Base-by-base conservation (phyloP, 345 rosid species). In the Raphanus sativus region DNA sequence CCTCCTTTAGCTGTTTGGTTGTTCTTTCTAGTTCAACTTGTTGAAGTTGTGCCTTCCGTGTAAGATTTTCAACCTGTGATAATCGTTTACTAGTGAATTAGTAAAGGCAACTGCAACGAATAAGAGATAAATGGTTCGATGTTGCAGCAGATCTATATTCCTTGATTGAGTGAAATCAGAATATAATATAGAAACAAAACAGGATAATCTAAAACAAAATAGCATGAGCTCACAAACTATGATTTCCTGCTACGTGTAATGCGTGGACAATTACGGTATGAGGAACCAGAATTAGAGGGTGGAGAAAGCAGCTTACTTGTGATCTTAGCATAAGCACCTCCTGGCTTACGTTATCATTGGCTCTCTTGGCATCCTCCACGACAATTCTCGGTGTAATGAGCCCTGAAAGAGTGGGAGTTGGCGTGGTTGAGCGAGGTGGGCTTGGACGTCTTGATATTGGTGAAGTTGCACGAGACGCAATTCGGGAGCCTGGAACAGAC, bases 401-500 rank as follows among this genome's bases (percentile, higher is more conserved):
- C 77, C 99, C 99, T 5, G 89, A 91, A 56, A 96, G 86, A 59
- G 97, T 96, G 50, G 99, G 98, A 29, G 97, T 93, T 45, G 99
- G 99, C 8, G 99, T 96, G 60, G 99, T 93, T 77, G 99, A 93
- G 67, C 99, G 96, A 69, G 98, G 98, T 67, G 98, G 99, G 77
- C 96, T 96, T 28, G 93, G 86, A 36, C 96, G 90, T 81, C 99
- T 90, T 63, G 93, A 93, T 85, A 93, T 88, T 62, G 99, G 99
- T 17, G 99, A 96, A 73, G 97, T 91, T 85, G 97, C 99, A 75
- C 99, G 91, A 67, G 99, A 95, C 42, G 85, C 94, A 81, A 95
- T 95, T 87, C 99, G 84, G 15, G 99, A 96, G 64, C 99, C 99
- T 73, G 99, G 99, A 87, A 93, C 98, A 75, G 99, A 96, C 28